These are phyloP conservation scores for Pleurotus tuoliensis DNA, from an alignment of 768 basidiomycete species.

Conservation along the genomic window DNA sequence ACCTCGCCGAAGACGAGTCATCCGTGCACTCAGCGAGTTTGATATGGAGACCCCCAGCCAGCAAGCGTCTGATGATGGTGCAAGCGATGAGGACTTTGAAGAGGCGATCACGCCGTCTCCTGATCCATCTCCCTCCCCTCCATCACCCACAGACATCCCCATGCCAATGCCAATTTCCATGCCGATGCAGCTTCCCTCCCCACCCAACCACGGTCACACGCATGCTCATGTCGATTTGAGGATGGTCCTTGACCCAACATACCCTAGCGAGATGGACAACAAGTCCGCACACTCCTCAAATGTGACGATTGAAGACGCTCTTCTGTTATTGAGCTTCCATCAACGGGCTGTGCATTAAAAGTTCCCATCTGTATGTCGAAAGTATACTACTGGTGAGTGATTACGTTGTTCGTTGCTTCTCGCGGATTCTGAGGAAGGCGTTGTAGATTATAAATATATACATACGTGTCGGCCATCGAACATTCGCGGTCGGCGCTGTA, in stretches of 20 bases:
- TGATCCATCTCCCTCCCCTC: slow-evolving; percentile 29
- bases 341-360: slow-evolving; percentile 55
- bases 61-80: slow-evolving; percentile 45
- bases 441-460: slow-evolving; percentile 3
- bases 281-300: slow-evolving; percentile 42
- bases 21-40: slow-evolving; percentile 3
- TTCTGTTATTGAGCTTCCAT: slow-evolving; percentile 72
- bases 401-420: not conserved
- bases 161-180: slow-evolving; percentile 1
- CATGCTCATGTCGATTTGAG: slow-evolving; percentile 11
- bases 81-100: slow-evolving; percentile 69
- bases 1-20: not conserved
- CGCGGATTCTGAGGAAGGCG: not conserved
- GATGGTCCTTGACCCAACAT: slow-evolving; percentile 34
- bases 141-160: slow-evolving; percentile 7
- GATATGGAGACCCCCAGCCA: slow-evolving; percentile 26
- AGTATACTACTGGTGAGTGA: not conserved
- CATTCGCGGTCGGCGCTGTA: no score
- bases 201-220: slow-evolving; percentile 3
- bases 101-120: slow-evolving; percentile 75
- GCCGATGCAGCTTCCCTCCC: slow-evolving; percentile 1
- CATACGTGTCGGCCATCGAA: not conserved
- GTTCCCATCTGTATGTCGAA: slow-evolving; percentile 5
- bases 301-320: slow-evolving; percentile 70
- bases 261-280: slow-evolving; percentile 49